Percentiles rank a stretch among this genome's conserved stretches.
Conservation (phyloP, 345 rosid species). For the Cardiospermum halicacabum region DNA sequence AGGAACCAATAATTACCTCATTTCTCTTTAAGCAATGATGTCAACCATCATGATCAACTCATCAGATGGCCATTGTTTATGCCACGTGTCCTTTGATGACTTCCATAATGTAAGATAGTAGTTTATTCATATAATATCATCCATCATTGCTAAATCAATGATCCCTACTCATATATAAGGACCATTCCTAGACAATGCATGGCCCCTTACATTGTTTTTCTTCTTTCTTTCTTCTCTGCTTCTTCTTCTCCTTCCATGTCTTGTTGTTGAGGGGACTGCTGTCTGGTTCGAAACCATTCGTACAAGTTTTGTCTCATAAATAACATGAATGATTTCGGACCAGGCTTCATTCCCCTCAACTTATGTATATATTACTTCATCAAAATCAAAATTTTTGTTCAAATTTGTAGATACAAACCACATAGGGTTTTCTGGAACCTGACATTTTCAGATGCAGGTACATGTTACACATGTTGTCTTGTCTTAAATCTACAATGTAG, state of each 20-base stretch:
- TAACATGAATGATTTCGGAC: conserved; percentile 47
- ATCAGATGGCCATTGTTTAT: conserved; percentile 1
- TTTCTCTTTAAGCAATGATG: not conserved
- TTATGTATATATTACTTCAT: no score
- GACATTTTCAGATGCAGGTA: conserved; percentile 8
- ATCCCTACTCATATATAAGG: conserved; percentile 34
- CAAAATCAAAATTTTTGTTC: not conserved
- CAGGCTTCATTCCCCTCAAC: conserved; percentile 67
- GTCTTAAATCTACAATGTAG: not conserved
- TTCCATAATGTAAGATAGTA: conserved; percentile 7
- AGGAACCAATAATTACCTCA: conserved; percentile 12
- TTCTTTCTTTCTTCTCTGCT: not conserved
- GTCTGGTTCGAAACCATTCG: conserved; percentile 64
- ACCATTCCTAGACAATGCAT: conserved; percentile 36
- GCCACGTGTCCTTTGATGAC: conserved; percentile 13
- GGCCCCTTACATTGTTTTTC: conserved; percentile 25
- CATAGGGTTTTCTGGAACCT: not conserved
- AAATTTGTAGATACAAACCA: not conserved
- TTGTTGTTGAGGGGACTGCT: conserved; percentile 53
- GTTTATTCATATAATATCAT: no score
- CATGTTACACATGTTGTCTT: not conserved
- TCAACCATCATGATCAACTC: not conserved
- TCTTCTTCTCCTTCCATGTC: not conserved
- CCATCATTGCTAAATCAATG: conserved; percentile 5
- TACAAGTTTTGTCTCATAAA: not conserved